Evolutionary conservation across 129 eudicot genomes (phyloP).

Genomic region (Pseudognaphalium luteoalbum): DNA sequence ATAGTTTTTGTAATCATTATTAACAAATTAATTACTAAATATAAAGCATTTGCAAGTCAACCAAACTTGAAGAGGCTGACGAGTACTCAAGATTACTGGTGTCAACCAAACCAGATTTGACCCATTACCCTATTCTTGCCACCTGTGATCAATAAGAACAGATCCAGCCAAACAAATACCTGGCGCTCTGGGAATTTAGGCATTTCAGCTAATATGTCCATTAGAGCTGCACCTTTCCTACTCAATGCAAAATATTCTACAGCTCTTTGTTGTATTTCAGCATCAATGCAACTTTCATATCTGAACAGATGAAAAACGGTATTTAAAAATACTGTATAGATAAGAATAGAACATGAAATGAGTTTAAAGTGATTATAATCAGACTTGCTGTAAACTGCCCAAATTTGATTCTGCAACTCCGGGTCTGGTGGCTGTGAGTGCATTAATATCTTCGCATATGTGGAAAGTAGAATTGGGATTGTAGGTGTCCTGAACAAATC

Average conservation of each 20-base stretch:
- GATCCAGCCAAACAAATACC: slow-evolving; percentile 39
- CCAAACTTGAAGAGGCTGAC: background rate
- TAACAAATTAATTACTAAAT: background rate
- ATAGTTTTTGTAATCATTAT: background rate
- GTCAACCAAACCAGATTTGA: background rate
- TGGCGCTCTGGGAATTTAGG: slow-evolving; percentile 98
- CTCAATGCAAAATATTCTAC: slow-evolving; percentile 88
- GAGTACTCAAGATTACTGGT: background rate
- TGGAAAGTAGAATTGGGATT: slow-evolving; percentile 82
- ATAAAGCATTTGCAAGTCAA: background rate
- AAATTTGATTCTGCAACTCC: slow-evolving; percentile 85
- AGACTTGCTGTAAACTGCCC: slow-evolving; percentile 90
- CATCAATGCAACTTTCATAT: slow-evolving; percentile 93
- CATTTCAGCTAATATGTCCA: slow-evolving; percentile 98
- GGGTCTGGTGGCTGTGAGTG: slow-evolving; percentile 86
- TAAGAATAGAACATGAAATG: slow-evolving; percentile 5
- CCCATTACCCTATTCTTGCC: background rate
- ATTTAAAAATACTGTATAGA: slow-evolving; percentile 14
- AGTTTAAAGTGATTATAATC: slow-evolving; percentile 26
- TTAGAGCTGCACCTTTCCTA: slow-evolving; percentile 82
- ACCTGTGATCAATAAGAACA: background rate
- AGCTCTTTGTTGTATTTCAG: slow-evolving; percentile 98
- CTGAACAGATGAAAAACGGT: slow-evolving; percentile 38
- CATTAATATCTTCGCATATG: slow-evolving; percentile 95
- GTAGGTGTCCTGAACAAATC: slow-evolving; percentile 74